Evolutionary conservation across 495 filamentous ascomycete species (phyloP), one percentile per base, ranked within the genome.

Genomic region (Aspergillus baeticus): DNA sequence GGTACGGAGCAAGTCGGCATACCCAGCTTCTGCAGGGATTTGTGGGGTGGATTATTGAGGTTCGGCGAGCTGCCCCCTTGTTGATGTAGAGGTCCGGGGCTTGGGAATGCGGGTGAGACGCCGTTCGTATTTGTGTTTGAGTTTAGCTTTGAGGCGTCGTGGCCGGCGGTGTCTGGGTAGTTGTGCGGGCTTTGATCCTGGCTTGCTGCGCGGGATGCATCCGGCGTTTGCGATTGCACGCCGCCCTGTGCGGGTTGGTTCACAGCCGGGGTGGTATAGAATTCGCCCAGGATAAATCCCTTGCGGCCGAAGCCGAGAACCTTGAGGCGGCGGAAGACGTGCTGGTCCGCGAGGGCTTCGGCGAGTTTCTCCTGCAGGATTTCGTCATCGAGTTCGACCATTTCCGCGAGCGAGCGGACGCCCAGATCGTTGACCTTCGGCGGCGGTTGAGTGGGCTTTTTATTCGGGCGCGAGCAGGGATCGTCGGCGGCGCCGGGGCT

Each of bases 251-350:
- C 10, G 10, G 36, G 39, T 11, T 21, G 37, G 21, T 39, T 44
- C 2, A 41, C 57, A 35, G n/a, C 57, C 1, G 48, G 64, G 52
- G 66, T 52, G 31, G 70, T 71, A 49, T 75, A 77, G 53, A 68
- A 71, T 13, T 68, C 70, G 6, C 65, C 65, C 0, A 78, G 58
- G 38, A 72, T 63, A 42, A 70, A 77, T 0, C 63, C 68, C 39
- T 77, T 77, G 57, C 69, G 70, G 46, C 73, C 75, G 46, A 78
- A 47, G 8, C 73, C 72, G 15, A 77, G 13, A 11, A 78, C 51
- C 51, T 72, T 70, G 15, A 78, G 50, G 18, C 62, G 67, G 13
- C 64, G 63, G 43, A 66, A 74, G 8, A 73, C 51, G 13, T 73
- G 57, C 50, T 69, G 62, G 43, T 78, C 68, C 3, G 67, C 71